Evolutionary conservation across 2,329 filamentous ascomycete genomes (phyloP).

Genomic region (Botrytis aclada): DNA sequence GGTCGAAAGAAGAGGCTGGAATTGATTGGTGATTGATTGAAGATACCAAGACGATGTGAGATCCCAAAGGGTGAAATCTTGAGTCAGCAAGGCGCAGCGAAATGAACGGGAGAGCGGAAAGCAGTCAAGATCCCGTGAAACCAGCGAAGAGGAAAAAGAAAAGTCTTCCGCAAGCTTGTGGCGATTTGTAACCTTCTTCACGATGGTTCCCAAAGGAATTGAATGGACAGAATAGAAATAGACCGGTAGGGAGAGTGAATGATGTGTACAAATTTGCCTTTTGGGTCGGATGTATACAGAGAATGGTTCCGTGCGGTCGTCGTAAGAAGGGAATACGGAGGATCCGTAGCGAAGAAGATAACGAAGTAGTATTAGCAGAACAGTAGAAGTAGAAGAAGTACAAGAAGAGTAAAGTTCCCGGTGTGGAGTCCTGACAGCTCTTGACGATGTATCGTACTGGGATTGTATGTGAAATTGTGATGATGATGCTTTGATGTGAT

Average conservation of each 20-base stretch:
- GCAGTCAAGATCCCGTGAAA: not conserved
- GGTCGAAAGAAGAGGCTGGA: not conserved
- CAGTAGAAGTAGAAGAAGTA: not conserved
- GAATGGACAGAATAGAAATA: not conserved
- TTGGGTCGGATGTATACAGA: constrained; percentile 1
- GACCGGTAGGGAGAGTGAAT: not conserved
- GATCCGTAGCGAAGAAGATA: not conserved
- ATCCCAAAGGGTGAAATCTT: constrained; percentile 2
- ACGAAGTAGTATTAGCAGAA: not conserved
- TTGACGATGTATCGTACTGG: not conserved
- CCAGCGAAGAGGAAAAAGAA: not conserved
- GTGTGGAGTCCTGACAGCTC: not conserved
- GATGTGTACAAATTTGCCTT: constrained; percentile 6
- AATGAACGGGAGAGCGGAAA: not conserved
- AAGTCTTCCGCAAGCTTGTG: constrained; percentile 14
- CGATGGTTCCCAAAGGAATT: not conserved
- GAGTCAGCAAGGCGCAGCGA: constrained; percentile 17
- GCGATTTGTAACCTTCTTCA: constrained; percentile 7
- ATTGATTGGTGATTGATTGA: constrained; percentile 5
- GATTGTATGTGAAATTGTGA: not conserved
- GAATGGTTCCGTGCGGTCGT: not conserved
- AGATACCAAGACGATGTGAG: not conserved
- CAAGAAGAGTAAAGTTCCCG: not conserved
- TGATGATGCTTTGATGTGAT: not conserved
- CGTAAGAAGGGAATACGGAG: not conserved